Evolutionary conservation across 2,329 filamentous ascomycete species (phyloP).

Genomic region (Bipolaris sorokiniana): DNA sequence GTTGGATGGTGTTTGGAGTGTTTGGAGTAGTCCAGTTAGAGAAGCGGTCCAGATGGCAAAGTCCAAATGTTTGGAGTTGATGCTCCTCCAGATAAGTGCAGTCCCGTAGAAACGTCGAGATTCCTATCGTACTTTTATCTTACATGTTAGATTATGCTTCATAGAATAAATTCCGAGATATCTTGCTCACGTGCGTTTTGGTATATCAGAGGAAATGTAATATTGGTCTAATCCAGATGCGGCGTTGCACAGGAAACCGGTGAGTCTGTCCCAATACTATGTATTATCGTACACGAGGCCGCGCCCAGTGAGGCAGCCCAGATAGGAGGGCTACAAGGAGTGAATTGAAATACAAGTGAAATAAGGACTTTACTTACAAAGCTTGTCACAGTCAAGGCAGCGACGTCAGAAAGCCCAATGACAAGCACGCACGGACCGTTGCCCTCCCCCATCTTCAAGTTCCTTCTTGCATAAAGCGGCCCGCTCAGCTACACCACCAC

Average conservation of each 20-base stretch:
- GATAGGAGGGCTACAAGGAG: neutral
- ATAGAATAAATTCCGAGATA: neutral
- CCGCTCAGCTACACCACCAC: conserved; percentile 35
- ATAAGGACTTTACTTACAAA: neutral
- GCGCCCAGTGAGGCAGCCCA: neutral
- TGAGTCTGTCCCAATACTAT: neutral
- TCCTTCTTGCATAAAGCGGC: conserved; percentile 40
- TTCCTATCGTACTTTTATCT: neutral
- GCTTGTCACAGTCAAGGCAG: conserved; percentile 13
- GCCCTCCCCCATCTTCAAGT: conserved; percentile 32
- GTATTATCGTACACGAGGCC: neutral
- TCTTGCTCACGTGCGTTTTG: neutral
- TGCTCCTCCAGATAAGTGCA: neutral
- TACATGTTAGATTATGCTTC: neutral
- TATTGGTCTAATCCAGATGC: neutral
- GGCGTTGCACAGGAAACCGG: neutral
- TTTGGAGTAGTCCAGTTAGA: neutral
- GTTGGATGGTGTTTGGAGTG: neutral
- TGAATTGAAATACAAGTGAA: neutral
- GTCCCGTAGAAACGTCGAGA: neutral
- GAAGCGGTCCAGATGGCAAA: neutral
- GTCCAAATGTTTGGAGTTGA: neutral
- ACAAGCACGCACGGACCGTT: conserved; percentile 26
- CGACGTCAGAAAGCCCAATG: conserved; percentile 34
- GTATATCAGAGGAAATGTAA: neutral